These are phyloP conservation scores for Eucalyptus sp. DNA, from an alignment of 345 rosid species.

Conservation along the genomic window DNA sequence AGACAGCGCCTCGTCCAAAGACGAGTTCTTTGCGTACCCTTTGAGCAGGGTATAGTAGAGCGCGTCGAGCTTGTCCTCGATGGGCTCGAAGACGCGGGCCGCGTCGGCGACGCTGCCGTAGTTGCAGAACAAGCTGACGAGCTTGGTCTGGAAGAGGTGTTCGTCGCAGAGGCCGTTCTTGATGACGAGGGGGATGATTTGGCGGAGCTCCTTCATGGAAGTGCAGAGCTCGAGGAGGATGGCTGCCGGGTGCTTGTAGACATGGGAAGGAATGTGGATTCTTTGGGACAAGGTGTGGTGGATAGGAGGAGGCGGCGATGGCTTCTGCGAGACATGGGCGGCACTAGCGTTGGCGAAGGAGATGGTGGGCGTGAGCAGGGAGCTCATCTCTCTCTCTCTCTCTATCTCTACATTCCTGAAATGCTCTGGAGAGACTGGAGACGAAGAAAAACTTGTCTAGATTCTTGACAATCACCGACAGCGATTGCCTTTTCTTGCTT, in stretches of 20 bases:
- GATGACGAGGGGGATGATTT: slow-evolving; percentile 49
- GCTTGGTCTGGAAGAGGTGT: slow-evolving; percentile 64
- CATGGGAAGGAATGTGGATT: slow-evolving; percentile 45
- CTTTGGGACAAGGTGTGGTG: slow-evolving; percentile 35
- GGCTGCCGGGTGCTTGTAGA: slow-evolving; percentile 72
- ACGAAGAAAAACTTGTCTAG: neutral
- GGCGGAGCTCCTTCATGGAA: slow-evolving; percentile 43
- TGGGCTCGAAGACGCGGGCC: slow-evolving; percentile 58
- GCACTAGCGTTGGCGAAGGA: neutral
- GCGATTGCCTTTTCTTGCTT: neutral
- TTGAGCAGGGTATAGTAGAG: slow-evolving; percentile 81
- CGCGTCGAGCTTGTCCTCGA: slow-evolving; percentile 39
- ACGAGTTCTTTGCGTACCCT: slow-evolving; percentile 48
- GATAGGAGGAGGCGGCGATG: neutral
- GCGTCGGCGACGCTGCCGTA: slow-evolving; percentile 54
- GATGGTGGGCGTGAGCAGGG: neutral
- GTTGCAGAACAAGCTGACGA: slow-evolving; percentile 68
- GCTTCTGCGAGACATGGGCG: neutral
- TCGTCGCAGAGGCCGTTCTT: slow-evolving; percentile 54
- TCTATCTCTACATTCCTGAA: neutral
- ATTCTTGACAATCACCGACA: neutral
- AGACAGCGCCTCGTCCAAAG: slow-evolving; percentile 26
- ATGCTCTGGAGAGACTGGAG: neutral
- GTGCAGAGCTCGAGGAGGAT: slow-evolving; percentile 63
- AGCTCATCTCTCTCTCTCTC: neutral